Percentiles rank a stretch among this genome's conserved stretches.
These are phyloP conservation scores for Russula lepida DNA, from an alignment of 768 basidiomycete species.

Conservation along the genomic window DNA sequence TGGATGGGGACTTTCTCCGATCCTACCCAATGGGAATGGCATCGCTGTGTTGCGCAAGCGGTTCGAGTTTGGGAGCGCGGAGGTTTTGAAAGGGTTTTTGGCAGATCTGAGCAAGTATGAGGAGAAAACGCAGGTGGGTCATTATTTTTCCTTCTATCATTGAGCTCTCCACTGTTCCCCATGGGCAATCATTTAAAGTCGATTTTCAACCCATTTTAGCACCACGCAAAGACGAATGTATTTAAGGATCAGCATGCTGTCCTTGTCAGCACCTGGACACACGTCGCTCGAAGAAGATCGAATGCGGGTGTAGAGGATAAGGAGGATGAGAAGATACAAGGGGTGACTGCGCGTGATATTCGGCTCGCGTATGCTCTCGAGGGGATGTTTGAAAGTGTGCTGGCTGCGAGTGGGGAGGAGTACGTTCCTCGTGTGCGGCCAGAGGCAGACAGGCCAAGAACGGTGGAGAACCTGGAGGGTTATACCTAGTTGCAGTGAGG, in stretches of 20 bases:
- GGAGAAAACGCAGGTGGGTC: constrained; percentile 1
- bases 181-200: too few relatives aligned
- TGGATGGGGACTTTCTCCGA: constrained; percentile 11
- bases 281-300: constrained; percentile 1
- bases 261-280: constrained; percentile 14
- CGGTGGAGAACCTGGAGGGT: constrained; percentile 4
- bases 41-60: constrained; percentile 14
- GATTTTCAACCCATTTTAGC: too few relatives aligned
- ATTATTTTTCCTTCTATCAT: too few relatives aligned
- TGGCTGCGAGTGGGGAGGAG: not conserved
- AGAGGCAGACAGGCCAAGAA: constrained; percentile 7
- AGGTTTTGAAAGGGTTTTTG: constrained; percentile 1
- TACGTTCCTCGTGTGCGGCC: constrained; percentile 1
- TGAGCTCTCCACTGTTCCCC: too few relatives aligned
- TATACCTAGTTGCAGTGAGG: not conserved
- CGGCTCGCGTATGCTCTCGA: constrained; percentile 14
- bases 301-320: not conserved
- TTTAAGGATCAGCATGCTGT: constrained; percentile 1
- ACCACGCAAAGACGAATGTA: constrained; percentile 7
- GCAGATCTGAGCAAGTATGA: constrained; percentile 7
- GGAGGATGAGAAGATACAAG: not conserved
- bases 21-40: constrained; percentile 11
- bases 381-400: constrained; percentile 5
- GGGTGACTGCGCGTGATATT: constrained; percentile 16
- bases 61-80: constrained; percentile 2